phyloP scores from a whole-genome alignment of 2,329 filamentous ascomycete genomes.

The Fusarium irregulare region DNA sequence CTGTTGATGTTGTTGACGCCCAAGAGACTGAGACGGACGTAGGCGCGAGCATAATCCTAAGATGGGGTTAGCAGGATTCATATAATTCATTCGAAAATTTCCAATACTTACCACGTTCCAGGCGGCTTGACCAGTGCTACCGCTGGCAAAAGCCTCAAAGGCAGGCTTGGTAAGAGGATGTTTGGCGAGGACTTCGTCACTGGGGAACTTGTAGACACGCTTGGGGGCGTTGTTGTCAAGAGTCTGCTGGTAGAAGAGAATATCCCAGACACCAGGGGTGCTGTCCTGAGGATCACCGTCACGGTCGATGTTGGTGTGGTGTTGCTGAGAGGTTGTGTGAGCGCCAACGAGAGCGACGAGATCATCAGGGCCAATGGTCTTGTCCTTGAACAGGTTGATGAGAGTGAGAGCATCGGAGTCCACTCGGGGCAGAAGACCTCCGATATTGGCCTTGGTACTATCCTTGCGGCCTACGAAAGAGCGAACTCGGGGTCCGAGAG shows the following conservation, averaged over 20 bases:
- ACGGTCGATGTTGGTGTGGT: conserved; percentile 55
- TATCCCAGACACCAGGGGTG: conserved; percentile 65
- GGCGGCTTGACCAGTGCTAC: conserved; percentile 48
- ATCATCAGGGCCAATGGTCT: conserved; percentile 63
- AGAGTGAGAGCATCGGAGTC: conserved; percentile 60
- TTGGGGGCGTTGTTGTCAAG: conserved; percentile 47
- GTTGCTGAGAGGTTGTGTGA: conserved; percentile 63
- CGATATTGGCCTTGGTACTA: conserved; percentile 52
- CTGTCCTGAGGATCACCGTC: conserved; percentile 62
- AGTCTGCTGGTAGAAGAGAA: conserved; percentile 61
- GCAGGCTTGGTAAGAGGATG: conserved; percentile 52
- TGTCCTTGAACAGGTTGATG: conserved; percentile 61
- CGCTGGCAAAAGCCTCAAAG: conserved; percentile 53
- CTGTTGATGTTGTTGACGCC: conserved; percentile 68
- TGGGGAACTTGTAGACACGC: conserved; percentile 56
- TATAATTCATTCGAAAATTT: background rate
- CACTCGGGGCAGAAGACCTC: conserved; percentile 57
- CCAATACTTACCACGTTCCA: conserved; percentile 55
- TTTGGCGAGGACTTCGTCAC: conserved; percentile 55
- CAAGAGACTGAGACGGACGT: conserved; percentile 65
- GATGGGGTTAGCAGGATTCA: background rate
- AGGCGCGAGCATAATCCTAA: conserved; percentile 63
- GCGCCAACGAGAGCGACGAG: conserved; percentile 66
- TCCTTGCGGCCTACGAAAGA: conserved; percentile 65
- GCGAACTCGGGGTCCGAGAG: conserved; percentile 59